Base-by-base conservation (phyloP, 2,329 filamentous ascomycete genomes). In the Cladophialophora chaetospira region DNA sequence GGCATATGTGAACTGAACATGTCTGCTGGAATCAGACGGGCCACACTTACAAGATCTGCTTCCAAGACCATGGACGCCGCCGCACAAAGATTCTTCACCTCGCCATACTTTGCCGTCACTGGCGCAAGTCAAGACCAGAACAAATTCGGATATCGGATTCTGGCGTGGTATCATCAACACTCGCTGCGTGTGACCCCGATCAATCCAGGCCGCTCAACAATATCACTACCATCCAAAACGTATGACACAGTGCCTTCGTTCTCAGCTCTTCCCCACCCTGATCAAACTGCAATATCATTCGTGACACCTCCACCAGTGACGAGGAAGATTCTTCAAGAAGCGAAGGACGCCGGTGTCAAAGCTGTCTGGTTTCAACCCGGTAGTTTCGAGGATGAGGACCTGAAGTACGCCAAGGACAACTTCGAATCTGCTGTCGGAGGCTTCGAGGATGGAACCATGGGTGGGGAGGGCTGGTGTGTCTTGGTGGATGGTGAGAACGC, bases 361-460 rank as follows among this genome's bases (percentile, higher is more conserved):
- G 82, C 89, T 23, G 86, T 96, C 4, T 96, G 90, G 88, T 76
- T 97, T 63, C 94, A 97, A 75, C 94, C 94, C 0, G 94, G 93
- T 1, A 92, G 85, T 13, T 97, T 88, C 69, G 86, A 96, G 70
- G 83, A 88, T 49, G 83, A 85, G 56, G 88, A 91, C 19, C 70
- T 96, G 61, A 76, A 81, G 36, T 91, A 83, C 71, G 91, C 89
- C 2, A 77, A 80, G 58, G 76, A 76, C 43, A 81, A 88, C 63
- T 96, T 94, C 67, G 77, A 85, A 63, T 87, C 78, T 43, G 80
- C 91, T 31, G 87, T 89, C 38, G 83, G 79, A 60, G 85, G 80
- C 77, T 86, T 33, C 84, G 86, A 25, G 85, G 86, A 23, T 69
- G 73, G 25, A 11, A 65, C 62, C 4, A 54, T 58, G 0, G 88